phyloP scores from a whole-genome alignment of 2,329 filamentous ascomycete genomes.

The Colletotrichum sansevieriae region DNA sequence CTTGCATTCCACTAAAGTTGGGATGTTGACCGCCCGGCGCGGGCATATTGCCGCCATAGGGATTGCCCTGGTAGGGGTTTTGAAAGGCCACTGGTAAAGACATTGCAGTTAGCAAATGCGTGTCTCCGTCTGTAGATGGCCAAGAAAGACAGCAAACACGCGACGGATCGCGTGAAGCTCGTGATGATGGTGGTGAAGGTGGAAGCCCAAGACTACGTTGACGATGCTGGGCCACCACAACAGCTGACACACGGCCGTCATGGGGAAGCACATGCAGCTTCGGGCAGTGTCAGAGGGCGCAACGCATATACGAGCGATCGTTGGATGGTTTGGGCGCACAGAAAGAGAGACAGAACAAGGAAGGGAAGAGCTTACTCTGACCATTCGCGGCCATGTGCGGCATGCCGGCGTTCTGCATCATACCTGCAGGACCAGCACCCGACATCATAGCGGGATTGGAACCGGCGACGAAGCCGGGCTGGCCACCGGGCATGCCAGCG shows the following conservation, averaged over 20 bases:
- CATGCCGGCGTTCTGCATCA: slow-evolving; percentile 74
- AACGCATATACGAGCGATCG: slow-evolving; percentile 27
- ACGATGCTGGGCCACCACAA: slow-evolving; percentile 3
- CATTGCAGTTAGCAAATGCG: slow-evolving; percentile 49
- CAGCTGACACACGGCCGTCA: neutral
- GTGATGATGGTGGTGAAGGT: slow-evolving; percentile 2
- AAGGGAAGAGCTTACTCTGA: slow-evolving; percentile 64
- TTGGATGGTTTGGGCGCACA: slow-evolving; percentile 16
- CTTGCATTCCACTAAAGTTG: slow-evolving; percentile 64
- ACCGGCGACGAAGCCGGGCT: slow-evolving; percentile 63
- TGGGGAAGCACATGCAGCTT: slow-evolving; percentile 17
- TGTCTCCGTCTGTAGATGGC: slow-evolving; percentile 39
- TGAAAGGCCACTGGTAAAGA: slow-evolving; percentile 66
- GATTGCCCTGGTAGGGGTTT: slow-evolving; percentile 68
- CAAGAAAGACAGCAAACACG: slow-evolving; percentile 29
- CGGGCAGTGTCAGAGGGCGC: slow-evolving; percentile 22
- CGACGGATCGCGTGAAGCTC: neutral
- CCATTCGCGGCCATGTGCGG: slow-evolving; percentile 71
- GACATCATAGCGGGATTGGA: slow-evolving; percentile 69
- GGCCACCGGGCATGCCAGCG: slow-evolving; percentile 60
- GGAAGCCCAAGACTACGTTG: neutral
- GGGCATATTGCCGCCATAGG: slow-evolving; percentile 67
- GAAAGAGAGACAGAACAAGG: slow-evolving; percentile 44
- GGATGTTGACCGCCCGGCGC: slow-evolving; percentile 63
- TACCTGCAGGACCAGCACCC: slow-evolving; percentile 65